phyloP scores from a whole-genome alignment of 208 protist species.

The Crithidia mellificae region DNA sequence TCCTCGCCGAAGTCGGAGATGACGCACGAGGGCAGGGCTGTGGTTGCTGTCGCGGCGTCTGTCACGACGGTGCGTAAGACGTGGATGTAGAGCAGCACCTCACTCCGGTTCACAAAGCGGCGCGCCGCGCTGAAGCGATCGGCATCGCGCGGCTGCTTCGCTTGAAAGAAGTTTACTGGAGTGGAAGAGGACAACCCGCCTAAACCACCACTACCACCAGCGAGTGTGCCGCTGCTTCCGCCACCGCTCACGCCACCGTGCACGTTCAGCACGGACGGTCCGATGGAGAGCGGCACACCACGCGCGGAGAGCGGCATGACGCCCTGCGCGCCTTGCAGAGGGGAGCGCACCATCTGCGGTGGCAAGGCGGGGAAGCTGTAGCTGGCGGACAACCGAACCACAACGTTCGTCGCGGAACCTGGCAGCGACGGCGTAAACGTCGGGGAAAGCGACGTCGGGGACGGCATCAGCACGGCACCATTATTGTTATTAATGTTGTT shows the following conservation, averaged over 20 bases:
- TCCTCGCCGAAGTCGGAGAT: conserved; percentile 19
- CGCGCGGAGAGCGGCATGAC: not conserved
- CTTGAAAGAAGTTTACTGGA: too few species aligned
- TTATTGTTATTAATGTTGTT: not conserved
- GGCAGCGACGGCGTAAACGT: conserved; percentile 8
- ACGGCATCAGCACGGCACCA: not conserved
- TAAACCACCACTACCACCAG: not conserved
- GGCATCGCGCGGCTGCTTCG: not conserved
- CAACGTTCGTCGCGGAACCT: conserved; percentile 23
- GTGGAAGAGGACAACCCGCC: too few species aligned
- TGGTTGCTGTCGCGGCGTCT: conserved; percentile 6
- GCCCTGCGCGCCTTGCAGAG: conserved; percentile 11
- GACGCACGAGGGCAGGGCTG: conserved; percentile 18
- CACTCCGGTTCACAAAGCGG: conserved; percentile 25
- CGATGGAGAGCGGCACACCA: not conserved
- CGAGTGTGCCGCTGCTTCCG: not conserved
- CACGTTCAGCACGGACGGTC: not conserved
- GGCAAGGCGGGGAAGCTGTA: conserved; percentile 36
- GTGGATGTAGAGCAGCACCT: conserved; percentile 39
- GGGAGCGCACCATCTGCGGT: conserved; percentile 32
- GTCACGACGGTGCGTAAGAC: conserved; percentile 30
- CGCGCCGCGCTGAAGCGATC: conserved; percentile 14
- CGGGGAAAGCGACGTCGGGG: conserved; percentile 10
- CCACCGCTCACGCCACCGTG: too few species aligned
- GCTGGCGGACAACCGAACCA: conserved; percentile 34